Evolutionary conservation across 2,329 filamentous ascomycete genomes (phyloP).

Genomic region (Arthrocladium fulminans): DNA sequence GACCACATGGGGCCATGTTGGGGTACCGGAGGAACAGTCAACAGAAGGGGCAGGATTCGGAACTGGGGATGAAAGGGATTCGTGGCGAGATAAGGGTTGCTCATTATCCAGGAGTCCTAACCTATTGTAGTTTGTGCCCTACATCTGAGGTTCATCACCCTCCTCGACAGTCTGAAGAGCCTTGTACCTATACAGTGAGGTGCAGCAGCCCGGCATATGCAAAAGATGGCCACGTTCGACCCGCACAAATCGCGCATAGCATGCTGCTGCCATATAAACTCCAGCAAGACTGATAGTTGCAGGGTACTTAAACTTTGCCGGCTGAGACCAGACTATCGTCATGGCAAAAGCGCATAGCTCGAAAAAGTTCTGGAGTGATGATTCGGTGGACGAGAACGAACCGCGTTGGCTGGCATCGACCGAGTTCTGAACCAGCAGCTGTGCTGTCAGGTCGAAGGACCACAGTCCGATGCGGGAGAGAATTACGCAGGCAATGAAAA

Average conservation of each 20-base stretch:
- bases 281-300: conserved; percentile 50
- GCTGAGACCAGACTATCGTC: conserved; percentile 56
- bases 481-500: conserved; percentile 44
- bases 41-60: background rate
- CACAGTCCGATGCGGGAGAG: conserved; percentile 53
- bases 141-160: background rate
- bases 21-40: too few species aligned
- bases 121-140: too few species aligned
- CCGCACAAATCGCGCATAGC: conserved; percentile 38
- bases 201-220: conserved; percentile 33
- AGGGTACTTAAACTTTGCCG: conserved; percentile 57
- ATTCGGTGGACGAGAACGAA: conserved; percentile 59
- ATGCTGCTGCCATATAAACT: conserved; percentile 39
- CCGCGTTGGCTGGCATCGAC: conserved; percentile 52
- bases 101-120: background rate
- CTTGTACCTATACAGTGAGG: background rate
- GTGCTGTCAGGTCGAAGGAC: conserved; percentile 53
- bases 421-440: conserved; percentile 51
- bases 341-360: conserved; percentile 58
- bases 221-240: conserved; percentile 52
- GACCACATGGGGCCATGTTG: too few species aligned
- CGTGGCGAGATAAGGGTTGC: background rate
- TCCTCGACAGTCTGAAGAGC: background rate
- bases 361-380: conserved; percentile 59
- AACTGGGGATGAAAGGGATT: background rate